These are phyloP conservation scores for Colletotrichum sp. DNA, from an alignment of 2,329 filamentous ascomycete genomes.

Conservation along the genomic window DNA sequence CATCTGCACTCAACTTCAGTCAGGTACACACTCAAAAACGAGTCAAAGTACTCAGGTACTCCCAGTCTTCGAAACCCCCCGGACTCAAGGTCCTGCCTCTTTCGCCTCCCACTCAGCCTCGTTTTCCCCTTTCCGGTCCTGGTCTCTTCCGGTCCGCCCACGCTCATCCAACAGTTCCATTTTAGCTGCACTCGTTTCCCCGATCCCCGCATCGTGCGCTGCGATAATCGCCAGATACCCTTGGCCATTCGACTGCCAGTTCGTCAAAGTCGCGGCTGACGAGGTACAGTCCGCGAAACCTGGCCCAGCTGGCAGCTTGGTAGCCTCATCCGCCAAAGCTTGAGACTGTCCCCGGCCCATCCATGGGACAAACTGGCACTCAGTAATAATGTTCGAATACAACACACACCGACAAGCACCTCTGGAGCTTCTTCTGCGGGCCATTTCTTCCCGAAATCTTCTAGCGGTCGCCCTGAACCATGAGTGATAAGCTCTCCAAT, in stretches of 20 bases:
- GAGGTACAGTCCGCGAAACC: neutral
- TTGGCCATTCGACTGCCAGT: neutral
- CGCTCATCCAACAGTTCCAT: neutral
- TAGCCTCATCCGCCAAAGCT: neutral
- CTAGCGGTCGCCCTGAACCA: constrained; percentile 3
- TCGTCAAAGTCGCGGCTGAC: neutral
- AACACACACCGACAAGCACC: neutral
- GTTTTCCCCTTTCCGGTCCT: neutral
- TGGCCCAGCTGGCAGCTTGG: neutral
- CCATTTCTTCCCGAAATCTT: constrained; percentile 4
- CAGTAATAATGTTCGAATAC: neutral
- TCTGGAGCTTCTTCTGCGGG: constrained; percentile 1
- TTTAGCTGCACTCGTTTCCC: neutral
- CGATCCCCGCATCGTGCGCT: neutral
- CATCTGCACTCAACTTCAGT: constrained; percentile 5
- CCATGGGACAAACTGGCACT: neutral
- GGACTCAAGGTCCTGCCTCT: neutral
- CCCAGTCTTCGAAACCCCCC: neutral
- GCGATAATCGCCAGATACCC: neutral
- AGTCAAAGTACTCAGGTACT: neutral
- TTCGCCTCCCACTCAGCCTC: constrained; percentile 13
- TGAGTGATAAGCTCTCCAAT: constrained; percentile 1
- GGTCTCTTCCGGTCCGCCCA: neutral
- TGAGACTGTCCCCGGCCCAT: neutral
- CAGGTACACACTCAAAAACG: neutral